Evolutionary conservation across 768 basidiomycete species (phyloP).

Genomic region (Leucocoprinus sp.): DNA sequence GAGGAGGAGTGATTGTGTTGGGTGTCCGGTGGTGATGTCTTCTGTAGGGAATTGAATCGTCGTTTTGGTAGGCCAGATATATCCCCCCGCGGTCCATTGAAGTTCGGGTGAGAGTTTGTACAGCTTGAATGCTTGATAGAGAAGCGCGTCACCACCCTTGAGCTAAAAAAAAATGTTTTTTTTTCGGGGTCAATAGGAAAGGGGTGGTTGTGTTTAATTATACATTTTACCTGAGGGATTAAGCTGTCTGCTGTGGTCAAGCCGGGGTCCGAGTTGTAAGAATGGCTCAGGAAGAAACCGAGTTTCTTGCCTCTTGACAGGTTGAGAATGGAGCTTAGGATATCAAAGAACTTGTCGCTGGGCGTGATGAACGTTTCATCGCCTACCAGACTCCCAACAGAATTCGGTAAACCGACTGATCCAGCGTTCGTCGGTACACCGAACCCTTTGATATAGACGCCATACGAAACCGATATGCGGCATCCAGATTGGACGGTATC

Average conservation of each 20-base stretch:
- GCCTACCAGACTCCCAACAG: not conserved
- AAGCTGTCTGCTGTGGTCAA: slow-evolving; percentile 62
- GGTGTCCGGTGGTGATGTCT: slow-evolving; percentile 20
- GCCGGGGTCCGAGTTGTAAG: slow-evolving; percentile 58
- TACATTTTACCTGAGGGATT: slow-evolving; percentile 65
- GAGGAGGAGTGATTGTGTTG: slow-evolving; percentile 12
- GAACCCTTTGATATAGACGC: slow-evolving; percentile 60
- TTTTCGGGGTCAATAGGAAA: no score
- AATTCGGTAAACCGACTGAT: slow-evolving; percentile 17
- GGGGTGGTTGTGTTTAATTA: no score
- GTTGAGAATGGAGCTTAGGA: slow-evolving; percentile 65
- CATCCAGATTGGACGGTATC: slow-evolving; percentile 66
- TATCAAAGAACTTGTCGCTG: slow-evolving; percentile 65
- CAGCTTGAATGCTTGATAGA: slow-evolving; percentile 70
- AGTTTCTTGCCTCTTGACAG: slow-evolving; percentile 62
- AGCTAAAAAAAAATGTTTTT: slow-evolving; percentile 47
- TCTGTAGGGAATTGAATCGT: slow-evolving; percentile 56
- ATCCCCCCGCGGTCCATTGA: slow-evolving; percentile 78
- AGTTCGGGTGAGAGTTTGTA: slow-evolving; percentile 70
- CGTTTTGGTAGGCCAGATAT: slow-evolving; percentile 70
- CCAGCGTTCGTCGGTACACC: slow-evolving; percentile 23
- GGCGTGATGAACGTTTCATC: slow-evolving; percentile 57
- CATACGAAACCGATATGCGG: slow-evolving; percentile 62
- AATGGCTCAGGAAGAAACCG: slow-evolving; percentile 59
- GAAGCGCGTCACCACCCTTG: slow-evolving; percentile 66